These are phyloP conservation scores for Schizochytrium sp. DNA, from an alignment of 108 stramenopile species.

Conservation along the genomic window DNA sequence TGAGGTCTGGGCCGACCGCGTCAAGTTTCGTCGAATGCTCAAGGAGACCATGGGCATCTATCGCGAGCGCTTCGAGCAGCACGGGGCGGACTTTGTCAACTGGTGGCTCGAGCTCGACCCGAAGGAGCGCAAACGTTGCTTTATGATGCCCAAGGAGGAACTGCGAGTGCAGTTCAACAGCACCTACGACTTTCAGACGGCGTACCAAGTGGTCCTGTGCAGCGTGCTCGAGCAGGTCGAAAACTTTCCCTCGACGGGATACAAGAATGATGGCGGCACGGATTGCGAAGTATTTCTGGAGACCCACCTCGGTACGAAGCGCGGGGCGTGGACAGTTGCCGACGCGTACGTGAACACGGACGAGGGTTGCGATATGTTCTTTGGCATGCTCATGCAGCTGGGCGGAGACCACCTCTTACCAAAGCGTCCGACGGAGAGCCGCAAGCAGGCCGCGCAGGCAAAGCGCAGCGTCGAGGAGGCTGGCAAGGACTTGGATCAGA, in stretches of 20 bases:
- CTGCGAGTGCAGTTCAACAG: background rate
- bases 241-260: background rate
- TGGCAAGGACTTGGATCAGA: background rate
- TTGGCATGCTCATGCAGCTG: conserved; percentile 13
- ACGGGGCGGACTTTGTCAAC: background rate
- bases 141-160: conserved; percentile 16
- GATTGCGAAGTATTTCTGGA: background rate
- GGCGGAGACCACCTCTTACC: background rate
- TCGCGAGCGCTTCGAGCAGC: background rate
- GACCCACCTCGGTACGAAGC: background rate
- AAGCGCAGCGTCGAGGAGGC: background rate
- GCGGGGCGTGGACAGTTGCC: background rate
- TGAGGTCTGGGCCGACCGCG: conserved; percentile 18
- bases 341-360: background rate
- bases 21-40: background rate
- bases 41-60: conserved; percentile 6
- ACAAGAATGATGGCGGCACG: background rate
- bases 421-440: conserved; percentile 3
- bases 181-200: background rate
- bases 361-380: conserved; percentile 11
- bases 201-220: conserved; percentile 3
- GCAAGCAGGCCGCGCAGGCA: background rate
- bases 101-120: background rate
- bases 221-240: conserved; percentile 14
- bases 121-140: background rate